Base-by-base conservation (phyloP, 495 filamentous ascomycete genomes). In the Rhizodiscina lignyota region DNA sequence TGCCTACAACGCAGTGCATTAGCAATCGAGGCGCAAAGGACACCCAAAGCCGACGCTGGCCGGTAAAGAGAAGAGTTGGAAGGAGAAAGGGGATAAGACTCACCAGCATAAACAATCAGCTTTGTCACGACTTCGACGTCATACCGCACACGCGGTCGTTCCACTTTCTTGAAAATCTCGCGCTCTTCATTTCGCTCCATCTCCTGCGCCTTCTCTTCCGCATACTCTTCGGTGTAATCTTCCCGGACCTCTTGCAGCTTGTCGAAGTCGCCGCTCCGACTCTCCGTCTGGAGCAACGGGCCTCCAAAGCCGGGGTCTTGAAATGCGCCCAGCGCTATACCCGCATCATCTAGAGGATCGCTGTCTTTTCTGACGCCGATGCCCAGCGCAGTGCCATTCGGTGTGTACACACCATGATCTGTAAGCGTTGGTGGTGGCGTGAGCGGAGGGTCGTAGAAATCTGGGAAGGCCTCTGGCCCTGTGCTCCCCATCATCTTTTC, bases 51-150 rank as follows among this genome's bases (percentile, higher is more conserved):
- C n/a, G 12, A 16, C 5, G 21, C 6, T 17, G 16, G 32, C 31
- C 22, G 13, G 17, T 11, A 15, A 30, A 13, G 18, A 30, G 16
- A 40, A 21, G 34, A 38, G 17, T 4, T 15, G 26, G 21, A 44
- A 40, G 11, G 36, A 30, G 11, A n/a, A 38, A 18, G 18, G 20
- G 8, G 24, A 8, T 27, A 21, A 33, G 32, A 60, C 70, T 43
- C 61, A 92, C 87, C 89, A 39, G 76, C 66, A 65, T 97, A 97
- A 27, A 97, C 84, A 48, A 97, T 79, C 35, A 97, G 61, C 59
- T 94, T 96, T 13, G 89, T 96, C 28, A 96, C 72, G 16, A 97
- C 87, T 52, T 97, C 89, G 5, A 94, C 87, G 59, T 97, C 89
- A 50, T 97, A 97, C 42, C 85, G 67, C 20, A 94, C 85, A 35